phyloP scores from a whole-genome alignment of 2,329 filamentous ascomycete species.

The Verticillium nonalfalfae region DNA sequence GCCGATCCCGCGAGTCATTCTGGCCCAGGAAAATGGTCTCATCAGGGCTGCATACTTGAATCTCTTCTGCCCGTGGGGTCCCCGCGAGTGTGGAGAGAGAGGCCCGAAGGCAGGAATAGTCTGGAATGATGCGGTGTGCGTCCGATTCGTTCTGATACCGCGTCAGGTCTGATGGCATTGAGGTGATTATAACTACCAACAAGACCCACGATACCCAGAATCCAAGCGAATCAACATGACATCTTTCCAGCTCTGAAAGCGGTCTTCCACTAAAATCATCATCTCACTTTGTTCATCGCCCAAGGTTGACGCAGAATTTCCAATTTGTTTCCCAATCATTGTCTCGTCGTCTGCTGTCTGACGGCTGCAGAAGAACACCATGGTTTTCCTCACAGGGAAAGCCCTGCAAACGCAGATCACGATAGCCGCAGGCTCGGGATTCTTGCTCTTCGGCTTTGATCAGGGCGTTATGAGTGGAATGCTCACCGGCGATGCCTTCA shows the following conservation, averaged over 20 bases:
- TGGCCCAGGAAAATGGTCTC: background rate
- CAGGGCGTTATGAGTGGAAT: conserved; percentile 22
- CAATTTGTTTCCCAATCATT: no score
- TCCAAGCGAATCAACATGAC: background rate
- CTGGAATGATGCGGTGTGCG: background rate
- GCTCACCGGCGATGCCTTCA: conserved; percentile 24
- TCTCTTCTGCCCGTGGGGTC: background rate
- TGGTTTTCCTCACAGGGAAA: conserved; percentile 19
- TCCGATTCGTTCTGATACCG: background rate
- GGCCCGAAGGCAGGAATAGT: background rate
- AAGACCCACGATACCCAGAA: background rate
- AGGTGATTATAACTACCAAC: background rate
- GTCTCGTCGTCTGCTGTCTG: no score
- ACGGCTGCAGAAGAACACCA: background rate
- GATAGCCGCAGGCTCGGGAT: conserved; percentile 25
- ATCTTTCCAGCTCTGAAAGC: background rate
- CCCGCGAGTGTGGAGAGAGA: background rate
- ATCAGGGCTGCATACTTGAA: background rate
- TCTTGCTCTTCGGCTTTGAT: conserved; percentile 19
- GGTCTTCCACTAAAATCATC: no score
- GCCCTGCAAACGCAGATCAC: conserved; percentile 30
- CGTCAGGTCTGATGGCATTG: background rate
- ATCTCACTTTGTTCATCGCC: background rate
- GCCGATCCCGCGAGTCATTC: background rate
- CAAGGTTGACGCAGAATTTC: no score